phyloP scores from a whole-genome alignment of 805 yeast species.

The Wickerhamiella hasegawae region DNA sequence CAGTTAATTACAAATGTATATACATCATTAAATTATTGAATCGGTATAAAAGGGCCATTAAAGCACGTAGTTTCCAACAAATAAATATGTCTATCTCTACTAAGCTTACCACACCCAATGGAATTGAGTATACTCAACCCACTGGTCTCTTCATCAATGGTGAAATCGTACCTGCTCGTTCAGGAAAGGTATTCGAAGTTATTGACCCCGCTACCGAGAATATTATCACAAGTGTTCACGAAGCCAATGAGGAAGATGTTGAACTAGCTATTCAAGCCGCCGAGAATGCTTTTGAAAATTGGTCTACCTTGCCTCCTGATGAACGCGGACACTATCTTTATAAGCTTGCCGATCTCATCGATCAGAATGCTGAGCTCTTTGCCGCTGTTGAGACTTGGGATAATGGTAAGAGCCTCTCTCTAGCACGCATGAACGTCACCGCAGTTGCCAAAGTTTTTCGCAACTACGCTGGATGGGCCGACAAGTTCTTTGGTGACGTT shows the following conservation, averaged over 20 bases:
- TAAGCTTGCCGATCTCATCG: slow-evolving; percentile 67
- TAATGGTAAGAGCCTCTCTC: slow-evolving; percentile 64
- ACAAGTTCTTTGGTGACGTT: slow-evolving; percentile 62
- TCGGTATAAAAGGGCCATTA: too few species aligned
- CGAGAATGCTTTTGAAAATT: slow-evolving; percentile 49
- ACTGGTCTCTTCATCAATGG: slow-evolving; percentile 71
- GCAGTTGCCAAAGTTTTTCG: slow-evolving; percentile 54
- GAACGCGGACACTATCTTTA: slow-evolving; percentile 45
- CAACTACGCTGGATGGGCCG: slow-evolving; percentile 85
- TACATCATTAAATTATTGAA: too few species aligned
- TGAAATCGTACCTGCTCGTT: slow-evolving; percentile 35
- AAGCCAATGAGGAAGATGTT: slow-evolving; percentile 64
- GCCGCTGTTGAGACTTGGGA: slow-evolving; percentile 76
- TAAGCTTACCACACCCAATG: slow-evolving; percentile 22
- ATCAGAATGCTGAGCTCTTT: slow-evolving; percentile 50
- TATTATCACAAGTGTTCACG: slow-evolving; percentile 49
- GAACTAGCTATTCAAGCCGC: slow-evolving; percentile 82
- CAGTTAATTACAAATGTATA: too few species aligned
- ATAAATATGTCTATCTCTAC: neutral
- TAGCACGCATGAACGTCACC: slow-evolving; percentile 62
- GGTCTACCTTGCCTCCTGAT: slow-evolving; percentile 63
- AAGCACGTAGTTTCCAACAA: too few species aligned
- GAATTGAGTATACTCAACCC: slow-evolving; percentile 59
- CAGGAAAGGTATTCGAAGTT: slow-evolving; percentile 44
- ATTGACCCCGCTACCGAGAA: slow-evolving; percentile 64